These are phyloP conservation scores for Pisolithus orientalis DNA, from an alignment of 768 basidiomycete species.

Conservation along the genomic window DNA sequence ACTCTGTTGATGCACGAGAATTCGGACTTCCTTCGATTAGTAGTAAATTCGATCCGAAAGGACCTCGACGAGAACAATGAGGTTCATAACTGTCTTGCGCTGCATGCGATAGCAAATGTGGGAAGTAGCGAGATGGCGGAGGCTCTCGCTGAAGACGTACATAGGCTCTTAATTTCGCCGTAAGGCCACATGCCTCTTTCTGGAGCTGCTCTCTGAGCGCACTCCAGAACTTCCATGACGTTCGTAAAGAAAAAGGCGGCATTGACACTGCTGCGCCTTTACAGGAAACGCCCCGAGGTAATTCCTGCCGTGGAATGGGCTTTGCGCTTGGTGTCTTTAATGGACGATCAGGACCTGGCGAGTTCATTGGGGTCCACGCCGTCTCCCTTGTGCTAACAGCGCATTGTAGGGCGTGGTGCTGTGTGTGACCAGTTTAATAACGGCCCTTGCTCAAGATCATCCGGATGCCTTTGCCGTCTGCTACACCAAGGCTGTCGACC, in stretches of 20 bases:
- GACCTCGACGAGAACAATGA: slow-evolving; percentile 94
- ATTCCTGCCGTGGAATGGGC: slow-evolving; percentile 96
- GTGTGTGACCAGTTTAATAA: slow-evolving; percentile 88
- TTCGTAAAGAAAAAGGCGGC: slow-evolving; percentile 99
- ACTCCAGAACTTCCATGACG: slow-evolving; percentile 75
- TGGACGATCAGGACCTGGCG: slow-evolving; percentile 90
- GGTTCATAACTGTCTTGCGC: slow-evolving; percentile 89
- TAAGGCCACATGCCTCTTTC: slow-evolving; percentile 31
- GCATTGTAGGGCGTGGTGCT: slow-evolving; percentile 78
- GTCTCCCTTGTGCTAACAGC: slow-evolving; percentile 1
- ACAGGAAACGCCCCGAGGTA: slow-evolving; percentile 93
- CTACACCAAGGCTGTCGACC: slow-evolving; percentile 91
- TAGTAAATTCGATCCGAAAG: slow-evolving; percentile 97
- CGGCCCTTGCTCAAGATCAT: slow-evolving; percentile 92
- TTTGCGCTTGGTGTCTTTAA: slow-evolving; percentile 85
- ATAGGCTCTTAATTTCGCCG: slow-evolving; percentile 92
- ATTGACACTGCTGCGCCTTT: slow-evolving; percentile 83
- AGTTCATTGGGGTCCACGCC: slow-evolving; percentile 7
- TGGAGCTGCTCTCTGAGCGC: slow-evolving; percentile 9
- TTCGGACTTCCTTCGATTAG: slow-evolving; percentile 91
- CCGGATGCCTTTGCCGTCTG: slow-evolving; percentile 87
- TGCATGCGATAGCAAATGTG: slow-evolving; percentile 98
- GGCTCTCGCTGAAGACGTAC: slow-evolving; percentile 87
- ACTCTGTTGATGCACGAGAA: slow-evolving; percentile 99
- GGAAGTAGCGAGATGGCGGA: slow-evolving; percentile 99